Evolutionary conservation across 2,329 filamentous ascomycete genomes (phyloP).

Genomic region (Fusarium pseudonygamai): DNA sequence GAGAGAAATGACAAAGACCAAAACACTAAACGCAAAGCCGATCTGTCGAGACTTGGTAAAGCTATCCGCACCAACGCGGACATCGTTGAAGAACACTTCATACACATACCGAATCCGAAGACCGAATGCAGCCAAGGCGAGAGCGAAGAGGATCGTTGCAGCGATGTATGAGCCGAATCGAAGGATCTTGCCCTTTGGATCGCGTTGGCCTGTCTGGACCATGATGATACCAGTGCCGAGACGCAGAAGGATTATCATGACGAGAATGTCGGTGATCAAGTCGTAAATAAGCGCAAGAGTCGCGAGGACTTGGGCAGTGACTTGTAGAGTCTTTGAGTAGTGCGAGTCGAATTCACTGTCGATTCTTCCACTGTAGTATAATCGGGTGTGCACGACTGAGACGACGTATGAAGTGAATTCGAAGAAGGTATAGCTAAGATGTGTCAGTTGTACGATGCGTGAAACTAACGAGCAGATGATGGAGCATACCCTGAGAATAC

Average conservation of each 20-base stretch:
- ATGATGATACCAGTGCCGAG: constrained; percentile 36
- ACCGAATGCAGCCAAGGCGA: constrained; percentile 30
- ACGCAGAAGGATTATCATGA: constrained; percentile 39
- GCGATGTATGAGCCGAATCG: constrained; percentile 26
- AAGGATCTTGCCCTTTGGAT: constrained; percentile 17
- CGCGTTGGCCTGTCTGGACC: constrained; percentile 8
- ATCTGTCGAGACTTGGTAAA: constrained; percentile 1
- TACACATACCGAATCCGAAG: constrained; percentile 24
- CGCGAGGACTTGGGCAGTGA: background rate
- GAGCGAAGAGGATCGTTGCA: constrained; percentile 14
- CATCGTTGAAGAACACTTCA: background rate
- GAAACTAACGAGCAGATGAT: too few species aligned
- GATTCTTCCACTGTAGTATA: background rate
- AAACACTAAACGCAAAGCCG: constrained; percentile 16
- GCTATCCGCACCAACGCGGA: background rate
- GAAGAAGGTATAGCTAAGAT: constrained; percentile 33
- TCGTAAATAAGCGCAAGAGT: background rate
- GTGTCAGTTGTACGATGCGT: background rate
- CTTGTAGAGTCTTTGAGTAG: background rate
- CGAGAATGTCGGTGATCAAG: constrained; percentile 25
- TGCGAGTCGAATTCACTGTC: background rate
- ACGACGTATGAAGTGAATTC: constrained; percentile 22
- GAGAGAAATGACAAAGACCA: constrained; percentile 32
- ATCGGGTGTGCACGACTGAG: constrained; percentile 1
- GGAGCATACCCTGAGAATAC: constrained; percentile 39